Conservation (phyloP, 768 basidiomycete genomes). For the Pleurotus ostreatus region DNA sequence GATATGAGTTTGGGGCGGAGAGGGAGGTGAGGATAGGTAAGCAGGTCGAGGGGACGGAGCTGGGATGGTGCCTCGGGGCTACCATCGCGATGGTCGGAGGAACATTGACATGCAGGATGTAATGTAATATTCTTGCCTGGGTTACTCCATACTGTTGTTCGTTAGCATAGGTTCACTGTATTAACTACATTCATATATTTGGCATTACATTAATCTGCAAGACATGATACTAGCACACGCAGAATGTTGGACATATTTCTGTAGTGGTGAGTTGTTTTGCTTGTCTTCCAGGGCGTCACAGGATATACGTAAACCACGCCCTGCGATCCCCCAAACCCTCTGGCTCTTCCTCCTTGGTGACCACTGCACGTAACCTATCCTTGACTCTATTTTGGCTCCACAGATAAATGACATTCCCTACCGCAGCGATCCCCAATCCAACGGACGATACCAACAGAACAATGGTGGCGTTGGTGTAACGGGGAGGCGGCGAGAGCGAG, state of each 20-base stretch:
- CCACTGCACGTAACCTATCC: constrained; percentile 27
- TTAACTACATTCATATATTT: no score
- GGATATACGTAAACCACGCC: constrained; percentile 42
- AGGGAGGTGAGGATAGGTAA: constrained; percentile 79
- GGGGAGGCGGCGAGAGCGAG: constrained; percentile 28
- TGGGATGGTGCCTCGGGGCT: constrained; percentile 92
- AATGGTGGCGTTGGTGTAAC: constrained; percentile 16
- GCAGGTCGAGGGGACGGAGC: constrained; percentile 82
- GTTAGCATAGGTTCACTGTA: no score
- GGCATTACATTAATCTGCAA: no score
- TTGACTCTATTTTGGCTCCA: constrained; percentile 42
- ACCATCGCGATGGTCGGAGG: constrained; percentile 70
- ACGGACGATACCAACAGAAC: constrained; percentile 26
- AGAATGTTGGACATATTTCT: no score
- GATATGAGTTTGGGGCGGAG: constrained; percentile 80
- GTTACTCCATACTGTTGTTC: no score
- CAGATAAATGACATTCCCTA: constrained; percentile 36
- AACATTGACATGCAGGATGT: constrained; percentile 50
- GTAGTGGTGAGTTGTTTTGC: neutral
- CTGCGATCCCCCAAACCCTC: constrained; percentile 43
- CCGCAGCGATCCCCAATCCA: constrained; percentile 31
- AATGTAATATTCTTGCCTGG: neutral
- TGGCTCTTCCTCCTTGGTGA: constrained; percentile 29
- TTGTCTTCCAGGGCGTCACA: neutral
- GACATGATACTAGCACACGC: no score